Evolutionary conservation across 2,329 filamentous ascomycete species (phyloP).

Genomic region (Samsoniella hepiali): DNA sequence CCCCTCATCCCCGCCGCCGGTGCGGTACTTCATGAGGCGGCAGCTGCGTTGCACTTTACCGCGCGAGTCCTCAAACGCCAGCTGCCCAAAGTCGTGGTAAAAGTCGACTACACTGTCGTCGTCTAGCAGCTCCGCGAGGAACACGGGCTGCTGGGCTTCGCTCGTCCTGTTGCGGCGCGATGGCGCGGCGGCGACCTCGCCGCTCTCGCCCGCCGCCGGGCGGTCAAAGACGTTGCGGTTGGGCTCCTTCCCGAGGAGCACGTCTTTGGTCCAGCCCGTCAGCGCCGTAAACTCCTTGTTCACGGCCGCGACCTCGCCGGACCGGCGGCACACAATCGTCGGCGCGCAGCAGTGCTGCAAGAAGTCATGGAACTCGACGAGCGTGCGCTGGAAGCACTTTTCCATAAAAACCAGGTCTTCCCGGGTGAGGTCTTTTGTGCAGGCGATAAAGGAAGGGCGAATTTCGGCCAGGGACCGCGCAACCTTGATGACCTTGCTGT

Average conservation of each 20-base stretch:
- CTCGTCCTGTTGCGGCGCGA: conserved; percentile 43
- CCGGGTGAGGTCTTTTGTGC: conserved; percentile 80
- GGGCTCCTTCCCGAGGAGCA: conserved; percentile 80
- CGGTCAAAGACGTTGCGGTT: conserved; percentile 85
- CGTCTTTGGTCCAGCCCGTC: conserved; percentile 89
- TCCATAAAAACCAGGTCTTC: conserved; percentile 97
- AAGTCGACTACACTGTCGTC: conserved; percentile 92
- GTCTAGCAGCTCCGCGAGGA: conserved; percentile 87
- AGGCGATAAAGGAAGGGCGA: conserved; percentile 88
- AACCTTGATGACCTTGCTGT: conserved; percentile 75
- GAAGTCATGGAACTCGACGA: conserved; percentile 92
- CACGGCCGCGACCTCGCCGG: conserved; percentile 89
- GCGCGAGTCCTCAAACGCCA: conserved; percentile 88
- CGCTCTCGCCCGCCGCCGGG: conserved; percentile 35
- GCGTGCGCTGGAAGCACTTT: conserved; percentile 88
- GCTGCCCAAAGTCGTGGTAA: conserved; percentile 89
- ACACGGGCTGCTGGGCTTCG: conserved; percentile 70
- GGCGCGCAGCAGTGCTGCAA: conserved; percentile 85
- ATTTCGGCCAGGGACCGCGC: conserved; percentile 86
- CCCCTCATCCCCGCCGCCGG: conserved; percentile 62
- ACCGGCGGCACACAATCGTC: conserved; percentile 85
- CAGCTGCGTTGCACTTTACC: conserved; percentile 81
- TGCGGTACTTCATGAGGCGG: conserved; percentile 85
- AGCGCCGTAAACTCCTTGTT: conserved; percentile 97
- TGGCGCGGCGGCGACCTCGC: conserved; percentile 29